A percentile compares a stretch with the other conserved stretches of the same genome.
These are phyloP conservation scores for Yarrowia hollandica DNA, from an alignment of 805 yeast species.

Conservation along the genomic window DNA sequence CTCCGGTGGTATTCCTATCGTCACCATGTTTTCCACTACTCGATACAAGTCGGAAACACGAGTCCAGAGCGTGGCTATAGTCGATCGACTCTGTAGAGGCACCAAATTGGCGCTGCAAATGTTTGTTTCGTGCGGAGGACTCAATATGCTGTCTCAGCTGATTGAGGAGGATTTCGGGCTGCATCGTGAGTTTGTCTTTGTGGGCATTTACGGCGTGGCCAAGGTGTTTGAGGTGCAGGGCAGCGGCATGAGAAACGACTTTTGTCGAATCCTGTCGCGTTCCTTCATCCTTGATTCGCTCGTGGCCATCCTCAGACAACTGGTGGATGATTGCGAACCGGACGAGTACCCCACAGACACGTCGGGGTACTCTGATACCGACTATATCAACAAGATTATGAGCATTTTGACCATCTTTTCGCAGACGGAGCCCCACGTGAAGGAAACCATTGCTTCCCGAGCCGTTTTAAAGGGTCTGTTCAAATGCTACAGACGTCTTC, in stretches of 20 bases:
- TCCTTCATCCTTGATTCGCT: constrained; percentile 46
- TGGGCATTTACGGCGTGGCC: constrained; percentile 47
- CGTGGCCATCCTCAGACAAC: constrained; percentile 44
- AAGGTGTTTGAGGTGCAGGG: constrained; percentile 45
- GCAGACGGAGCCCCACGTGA: constrained; percentile 50
- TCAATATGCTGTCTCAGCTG: constrained; percentile 48
- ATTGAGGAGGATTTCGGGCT: constrained; percentile 50
- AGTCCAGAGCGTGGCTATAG: constrained; percentile 33
- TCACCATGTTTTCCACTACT: constrained; percentile 33
- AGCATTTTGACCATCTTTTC: constrained; percentile 48
- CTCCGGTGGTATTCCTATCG: constrained; percentile 36
- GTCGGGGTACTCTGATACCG: constrained; percentile 31
- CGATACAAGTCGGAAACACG: constrained; percentile 31
- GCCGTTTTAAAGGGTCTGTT: constrained; percentile 43
- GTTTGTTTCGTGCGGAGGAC: constrained; percentile 52
- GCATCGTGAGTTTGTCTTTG: constrained; percentile 47
- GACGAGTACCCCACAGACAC: constrained; percentile 32
- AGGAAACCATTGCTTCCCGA: constrained; percentile 37
- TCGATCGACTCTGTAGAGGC: constrained; percentile 36
- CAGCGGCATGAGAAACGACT: constrained; percentile 44
- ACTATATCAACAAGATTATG: constrained; percentile 42
- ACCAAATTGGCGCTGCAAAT: constrained; percentile 45
- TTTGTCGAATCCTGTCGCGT: constrained; percentile 50
- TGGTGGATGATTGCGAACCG: constrained; percentile 29
- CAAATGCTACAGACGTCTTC: constrained; percentile 36